Base-by-base conservation (phyloP, 2,329 filamentous ascomycete species). In the Daldinia sp. region DNA sequence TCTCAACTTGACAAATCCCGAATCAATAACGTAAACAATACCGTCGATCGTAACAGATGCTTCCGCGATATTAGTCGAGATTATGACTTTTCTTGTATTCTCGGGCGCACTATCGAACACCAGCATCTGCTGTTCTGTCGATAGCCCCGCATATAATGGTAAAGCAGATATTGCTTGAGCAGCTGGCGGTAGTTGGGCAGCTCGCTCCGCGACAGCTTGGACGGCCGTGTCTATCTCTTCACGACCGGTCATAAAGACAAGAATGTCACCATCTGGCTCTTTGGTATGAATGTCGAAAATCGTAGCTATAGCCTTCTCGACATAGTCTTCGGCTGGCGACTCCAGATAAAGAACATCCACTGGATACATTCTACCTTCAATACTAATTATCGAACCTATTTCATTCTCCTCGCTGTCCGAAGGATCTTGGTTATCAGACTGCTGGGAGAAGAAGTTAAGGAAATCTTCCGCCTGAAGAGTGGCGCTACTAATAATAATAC, bases 61-160 rank as follows among this genome's bases (percentile, higher is more conserved):
- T 80, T 99, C 95, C 10, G 95, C 93, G 67, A 98, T 97, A 74
- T 98, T 98, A 61, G 95, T 98, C 3, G 92, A 90, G 68, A 97
- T 89, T 32, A 99, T 91, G 35, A 97, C 91, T 74, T 98, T 98
- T 39, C 95, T 86, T 1, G 89, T 94, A 61, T 94, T 90, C 63
- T 92, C 88, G 0, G 92, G 88, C 1, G 93, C 82, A 55, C 90
- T 88, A 71, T 97, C 93, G 74, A 98, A 98, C 37, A 98, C 90
- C 68, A 94, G 94, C 87, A 97, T 94, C 74, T 98, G 95, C 72
- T 97, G 89, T 67, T 97, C 94, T 7, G 90, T 93, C 1, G 93
- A 87, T 4, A 98, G 84, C 1, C 94, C 95, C 3, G 95, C 93
- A 74, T 96, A 98, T 0, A 98, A 83, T 1, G 94, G 94, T 7